Percentiles rank a stretch among this genome's conserved stretches.
phyloP scores from a whole-genome alignment of 306 rosid species.

The Oxytropis ochrocephala region DNA sequence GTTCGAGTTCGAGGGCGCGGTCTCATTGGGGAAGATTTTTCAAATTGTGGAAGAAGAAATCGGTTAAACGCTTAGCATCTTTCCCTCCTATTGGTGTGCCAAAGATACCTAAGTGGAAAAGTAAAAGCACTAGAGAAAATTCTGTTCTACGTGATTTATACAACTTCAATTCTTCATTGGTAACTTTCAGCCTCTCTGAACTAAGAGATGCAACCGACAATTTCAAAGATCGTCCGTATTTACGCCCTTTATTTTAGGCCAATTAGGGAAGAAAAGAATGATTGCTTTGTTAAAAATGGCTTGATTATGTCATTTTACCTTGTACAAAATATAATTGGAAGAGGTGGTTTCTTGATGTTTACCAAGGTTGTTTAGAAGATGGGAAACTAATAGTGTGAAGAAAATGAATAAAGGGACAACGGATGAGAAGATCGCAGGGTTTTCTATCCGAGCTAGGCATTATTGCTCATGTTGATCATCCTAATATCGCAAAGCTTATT shows the following conservation, averaged over 20 bases:
- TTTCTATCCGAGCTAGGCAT: conserved; percentile 88
- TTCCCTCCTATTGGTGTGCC: conserved; percentile 46
- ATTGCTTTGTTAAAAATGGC: conserved; percentile 2
- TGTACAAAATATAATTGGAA: conserved; percentile 74
- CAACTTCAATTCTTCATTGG: conserved; percentile 51
- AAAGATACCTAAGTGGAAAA: conserved; percentile 45
- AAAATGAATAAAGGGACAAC: conserved; percentile 58
- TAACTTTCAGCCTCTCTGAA: conserved; percentile 48
- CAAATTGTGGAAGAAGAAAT: conserved; percentile 42
- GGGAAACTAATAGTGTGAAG: conserved; percentile 73
- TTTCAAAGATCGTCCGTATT: conserved; percentile 50
- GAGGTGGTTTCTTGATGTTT: conserved; percentile 85
- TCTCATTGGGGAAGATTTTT: conserved; percentile 58
- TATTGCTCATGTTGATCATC: conserved; percentile 86
- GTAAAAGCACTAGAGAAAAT: conserved; percentile 45
- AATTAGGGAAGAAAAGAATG: neutral
- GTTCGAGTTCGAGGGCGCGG: conserved; percentile 31
- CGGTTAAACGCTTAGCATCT: conserved; percentile 53
- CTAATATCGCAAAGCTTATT: conserved; percentile 73
- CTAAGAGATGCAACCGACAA: conserved; percentile 61
- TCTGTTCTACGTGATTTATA: conserved; percentile 18
- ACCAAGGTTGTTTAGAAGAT: conserved; percentile 49
- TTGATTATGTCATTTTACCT: conserved; percentile 6
- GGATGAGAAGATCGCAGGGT: conserved; percentile 62
- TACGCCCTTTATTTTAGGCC: neutral